These are phyloP conservation scores for Dovyalis caffra DNA, from an alignment of 345 rosid genomes.

Conservation along the genomic window DNA sequence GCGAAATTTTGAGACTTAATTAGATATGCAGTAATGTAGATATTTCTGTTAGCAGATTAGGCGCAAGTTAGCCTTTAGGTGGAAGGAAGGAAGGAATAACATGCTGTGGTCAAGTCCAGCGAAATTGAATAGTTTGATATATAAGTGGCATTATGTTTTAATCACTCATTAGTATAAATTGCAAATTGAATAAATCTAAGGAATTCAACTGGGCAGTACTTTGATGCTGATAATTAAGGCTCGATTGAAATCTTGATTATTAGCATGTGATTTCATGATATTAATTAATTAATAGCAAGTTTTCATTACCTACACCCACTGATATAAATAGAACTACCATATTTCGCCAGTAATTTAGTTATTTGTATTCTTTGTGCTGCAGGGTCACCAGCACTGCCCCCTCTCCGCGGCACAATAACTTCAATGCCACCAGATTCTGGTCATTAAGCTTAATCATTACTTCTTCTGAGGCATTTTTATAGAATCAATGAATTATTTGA, in stretches of 20 bases:
- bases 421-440: conserved; percentile 35
- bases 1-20: neutral
- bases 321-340: neutral
- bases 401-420: conserved; percentile 33
- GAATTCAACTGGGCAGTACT: neutral
- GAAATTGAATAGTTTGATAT: neutral
- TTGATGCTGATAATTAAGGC: neutral
- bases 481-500: neutral
- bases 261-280: neutral
- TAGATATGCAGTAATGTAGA: neutral
- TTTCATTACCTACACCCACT: neutral
- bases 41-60: neutral
- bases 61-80: neutral
- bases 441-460: conserved; percentile 11
- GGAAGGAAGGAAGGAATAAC: neutral
- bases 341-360: neutral
- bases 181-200: neutral
- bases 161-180: neutral
- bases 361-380: conserved; percentile 2
- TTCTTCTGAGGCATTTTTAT: neutral
- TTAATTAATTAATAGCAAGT: neutral
- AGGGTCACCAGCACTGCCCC: conserved; percentile 47
- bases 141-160: neutral
- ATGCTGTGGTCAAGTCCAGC: neutral
- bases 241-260: neutral